phyloP scores from a whole-genome alignment of 129 eudicot species.

The Saussurea involucrata region DNA sequence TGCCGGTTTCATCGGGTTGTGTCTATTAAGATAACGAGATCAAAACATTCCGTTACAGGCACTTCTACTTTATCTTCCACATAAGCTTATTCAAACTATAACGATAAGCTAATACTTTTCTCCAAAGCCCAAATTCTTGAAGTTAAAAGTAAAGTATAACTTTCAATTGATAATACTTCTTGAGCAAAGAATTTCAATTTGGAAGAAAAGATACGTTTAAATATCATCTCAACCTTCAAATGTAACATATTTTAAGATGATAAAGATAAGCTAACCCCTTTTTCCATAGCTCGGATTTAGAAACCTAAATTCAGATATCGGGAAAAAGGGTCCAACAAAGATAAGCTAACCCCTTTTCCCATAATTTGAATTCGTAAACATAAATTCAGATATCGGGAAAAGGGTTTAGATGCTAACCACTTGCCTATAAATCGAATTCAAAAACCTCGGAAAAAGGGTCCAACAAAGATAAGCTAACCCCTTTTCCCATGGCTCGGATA shows the following conservation, averaged over 20 bases:
- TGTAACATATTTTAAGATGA: not conserved
- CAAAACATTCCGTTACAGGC: constrained; percentile 22
- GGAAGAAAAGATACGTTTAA: not conserved
- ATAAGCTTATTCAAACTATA: constrained; percentile 15
- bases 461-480: not conserved
- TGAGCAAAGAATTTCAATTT: not conserved
- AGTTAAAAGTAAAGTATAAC: not conserved
- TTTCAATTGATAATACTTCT: not conserved
- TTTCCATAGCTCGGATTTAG: not conserved
- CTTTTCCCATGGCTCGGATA: not conserved
- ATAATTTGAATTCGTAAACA: not conserved
- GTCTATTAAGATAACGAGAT: constrained; percentile 35
- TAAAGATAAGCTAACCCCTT: not conserved
- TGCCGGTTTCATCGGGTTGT: constrained; percentile 43
- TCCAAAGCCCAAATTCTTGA: not conserved
- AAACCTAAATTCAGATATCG: not conserved
- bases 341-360: not conserved
- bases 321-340: not conserved
- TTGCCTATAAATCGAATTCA: not conserved
- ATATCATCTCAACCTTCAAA: not conserved
- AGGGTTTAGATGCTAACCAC: not conserved
- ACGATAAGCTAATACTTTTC: constrained; percentile 3
- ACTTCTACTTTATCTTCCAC: constrained; percentile 22
- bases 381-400: not conserved
- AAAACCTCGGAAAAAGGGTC: not conserved